Conservation (phyloP, 148 eudicot genomes). For the Camellia sinensis region DNA sequence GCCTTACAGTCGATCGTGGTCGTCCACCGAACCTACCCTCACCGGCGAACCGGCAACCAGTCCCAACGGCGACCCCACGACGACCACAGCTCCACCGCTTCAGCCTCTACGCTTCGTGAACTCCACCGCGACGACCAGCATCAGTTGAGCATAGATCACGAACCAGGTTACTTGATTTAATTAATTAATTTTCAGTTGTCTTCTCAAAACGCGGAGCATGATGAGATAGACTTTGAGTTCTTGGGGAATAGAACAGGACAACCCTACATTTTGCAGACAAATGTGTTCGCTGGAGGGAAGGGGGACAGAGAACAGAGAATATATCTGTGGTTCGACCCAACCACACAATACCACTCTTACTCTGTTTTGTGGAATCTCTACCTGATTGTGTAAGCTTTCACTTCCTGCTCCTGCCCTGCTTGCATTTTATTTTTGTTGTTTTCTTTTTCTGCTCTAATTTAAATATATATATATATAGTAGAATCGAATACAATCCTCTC, state of each 20-base stretch:
- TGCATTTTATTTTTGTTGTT: neutral
- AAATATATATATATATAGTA: no score
- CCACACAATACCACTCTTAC: conserved; percentile 20
- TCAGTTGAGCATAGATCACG: no score
- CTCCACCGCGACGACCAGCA: no score
- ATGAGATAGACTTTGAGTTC: conserved; percentile 32
- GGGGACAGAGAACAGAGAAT: conserved; percentile 26
- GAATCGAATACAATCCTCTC: no score
- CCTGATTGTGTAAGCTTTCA: conserved; percentile 20
- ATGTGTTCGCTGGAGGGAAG: conserved; percentile 28
- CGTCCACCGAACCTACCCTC: no score
- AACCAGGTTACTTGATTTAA: no score
- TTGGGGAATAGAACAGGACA: conserved; percentile 28
- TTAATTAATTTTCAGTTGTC: conserved; percentile 14
- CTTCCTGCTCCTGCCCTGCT: neutral
- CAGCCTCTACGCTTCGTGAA: no score
- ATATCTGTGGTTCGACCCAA: conserved; percentile 30
- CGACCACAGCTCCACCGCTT: no score
- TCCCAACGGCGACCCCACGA: no score
- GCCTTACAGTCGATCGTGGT: no score
- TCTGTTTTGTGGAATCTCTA: conserved; percentile 27
- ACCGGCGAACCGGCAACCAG: no score
- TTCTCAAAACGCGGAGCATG: conserved; percentile 26
- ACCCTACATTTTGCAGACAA: conserved; percentile 28
- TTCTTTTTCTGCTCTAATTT: neutral